Evolutionary conservation across 495 filamentous ascomycete species (phyloP), one percentile per base, ranked within the genome.

Genomic region (Podospora australis): DNA sequence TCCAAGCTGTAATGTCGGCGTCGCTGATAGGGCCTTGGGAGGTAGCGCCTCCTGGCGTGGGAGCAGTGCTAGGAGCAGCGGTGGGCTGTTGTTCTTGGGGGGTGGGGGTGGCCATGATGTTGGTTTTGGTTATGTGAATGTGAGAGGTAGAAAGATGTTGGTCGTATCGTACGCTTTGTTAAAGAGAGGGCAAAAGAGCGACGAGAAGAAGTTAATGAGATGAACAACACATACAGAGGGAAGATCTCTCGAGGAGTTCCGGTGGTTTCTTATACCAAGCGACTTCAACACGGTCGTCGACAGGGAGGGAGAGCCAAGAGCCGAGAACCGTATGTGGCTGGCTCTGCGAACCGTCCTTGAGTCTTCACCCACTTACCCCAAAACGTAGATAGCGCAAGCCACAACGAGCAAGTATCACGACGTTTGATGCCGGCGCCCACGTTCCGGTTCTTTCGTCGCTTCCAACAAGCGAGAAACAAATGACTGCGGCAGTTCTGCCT

Each of bases 1-100:
- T 64, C 67, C 65, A 68, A 19, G 59, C 51, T 30, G 59, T 50
- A 23, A 68, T 42, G 44, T 70, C 65, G 24, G 54, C 36, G 26
- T 64, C 42, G 54, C 59, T 50, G 49, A 62, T 42, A 22, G 55
- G 58, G 24, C 56, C 49, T 16, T 36, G 28, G 34, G 34, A 7
- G 4, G 34, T n/a, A 16, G 34, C n/a, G 13, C 7, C 34, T n/a
- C n/a, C n/a, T n/a, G n/a, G n/a, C 2, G 32, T 16, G 23, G 40
- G 11, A 9, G 13, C 22, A 24, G 40, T 28, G 14, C 3, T 13
- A 23, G 38, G 20, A 5, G 7, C 8, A 14, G 34, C 7, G 7
- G 7, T 5, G 20, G 40, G 9, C n/a, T 21, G 22, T 7, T n/a
- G 5, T n/a, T n/a, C 32, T 36, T 36, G 14, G 32, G 32, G 32